phyloP scores from a whole-genome alignment of 1,284 basidiomycete genomes.

The Cutaneotrichosporon sp. region DNA sequence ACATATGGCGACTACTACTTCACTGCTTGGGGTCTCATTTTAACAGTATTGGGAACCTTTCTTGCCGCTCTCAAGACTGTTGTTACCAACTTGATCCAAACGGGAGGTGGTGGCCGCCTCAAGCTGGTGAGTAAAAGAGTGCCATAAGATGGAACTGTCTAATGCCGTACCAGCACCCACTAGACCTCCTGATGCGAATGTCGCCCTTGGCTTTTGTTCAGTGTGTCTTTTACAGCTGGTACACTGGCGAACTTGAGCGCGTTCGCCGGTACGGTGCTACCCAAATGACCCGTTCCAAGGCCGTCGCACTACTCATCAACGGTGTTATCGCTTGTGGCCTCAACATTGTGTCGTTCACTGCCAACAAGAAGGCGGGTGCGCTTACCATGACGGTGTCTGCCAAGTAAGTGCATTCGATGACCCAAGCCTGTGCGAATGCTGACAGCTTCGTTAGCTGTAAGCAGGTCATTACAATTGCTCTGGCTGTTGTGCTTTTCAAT shows the following conservation, averaged over 20 bases:
- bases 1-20: slow-evolving; percentile 89
- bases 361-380: slow-evolving; percentile 77
- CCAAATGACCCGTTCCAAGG: slow-evolving; percentile 55
- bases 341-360: slow-evolving; percentile 86
- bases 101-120: slow-evolving; percentile 45
- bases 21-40: slow-evolving; percentile 69
- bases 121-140: slow-evolving; percentile 45
- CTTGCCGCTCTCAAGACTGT: slow-evolving; percentile 88
- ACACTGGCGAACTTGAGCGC: slow-evolving; percentile 68
- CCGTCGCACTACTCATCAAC: slow-evolving; percentile 63
- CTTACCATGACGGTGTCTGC: slow-evolving; percentile 48
- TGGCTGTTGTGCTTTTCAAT: slow-evolving; percentile 76
- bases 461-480: slow-evolving; percentile 84
- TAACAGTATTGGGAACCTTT: slow-evolving; percentile 80
- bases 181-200: slow-evolving; percentile 77
- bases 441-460: slow-evolving; percentile 55
- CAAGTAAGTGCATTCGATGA: slow-evolving; percentile 29
- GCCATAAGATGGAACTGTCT: neutral
- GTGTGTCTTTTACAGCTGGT: slow-evolving; percentile 67
- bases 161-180: slow-evolving; percentile 60
- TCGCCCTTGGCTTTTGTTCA: slow-evolving; percentile 83
- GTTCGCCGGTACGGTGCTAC: slow-evolving; percentile 55
- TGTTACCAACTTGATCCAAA: slow-evolving; percentile 72
- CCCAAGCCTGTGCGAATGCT: neutral
- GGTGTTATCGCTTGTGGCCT: slow-evolving; percentile 80